Evolutionary conservation across 495 filamentous ascomycete species (phyloP), one percentile per base, ranked within the genome.

Genomic region (Pyrenopolyporus hunteri): DNA sequence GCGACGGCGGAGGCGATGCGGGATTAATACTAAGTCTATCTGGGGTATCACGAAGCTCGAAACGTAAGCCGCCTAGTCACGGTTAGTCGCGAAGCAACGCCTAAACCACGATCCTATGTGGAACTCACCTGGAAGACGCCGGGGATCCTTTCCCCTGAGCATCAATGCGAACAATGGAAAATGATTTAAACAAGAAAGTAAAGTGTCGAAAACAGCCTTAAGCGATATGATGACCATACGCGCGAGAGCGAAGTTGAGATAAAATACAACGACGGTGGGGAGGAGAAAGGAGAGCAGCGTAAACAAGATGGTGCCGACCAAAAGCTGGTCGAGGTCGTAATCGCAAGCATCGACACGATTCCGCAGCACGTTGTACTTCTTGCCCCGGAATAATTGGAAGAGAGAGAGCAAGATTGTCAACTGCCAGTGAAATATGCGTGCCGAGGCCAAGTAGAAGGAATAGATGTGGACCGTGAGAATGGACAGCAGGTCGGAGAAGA

Each of bases 281-380:
- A 98, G 80, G 16, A 99, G 81, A 71, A 98, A 99, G 78, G 95
- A 96, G 1, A 98, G 83, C 9, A 98, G 82, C 1, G 95, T 97
- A 64, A 99, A 99, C 6, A 99, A 81, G 17, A 98, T 98, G 1
- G 94, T 98, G 26, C 94, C 94, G 10, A 99, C 86, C 5, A 99
- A 86, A 3, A 99, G 86, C 73, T 99, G 95, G 70, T 99, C 94
- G 13, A 99, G 87, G 71, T 97, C 94, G 73, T 99, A 99, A 74
- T 99, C 94, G 79, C 95, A 99, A 31, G 91, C 93, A 70, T 99
- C 94, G 62, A 98, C 97, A 70, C 94, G 91, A 65, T 97, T 97
- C 61, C 94, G 87, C 9, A 99, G 84, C 6, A 99, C 91, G 58
- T 99, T 99, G 57, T 94, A 87, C 70, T 99, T 99, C 71, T 98